Conservation (phyloP, 164 flowering plant genomes). For the Dillenia turbinata region DNA sequence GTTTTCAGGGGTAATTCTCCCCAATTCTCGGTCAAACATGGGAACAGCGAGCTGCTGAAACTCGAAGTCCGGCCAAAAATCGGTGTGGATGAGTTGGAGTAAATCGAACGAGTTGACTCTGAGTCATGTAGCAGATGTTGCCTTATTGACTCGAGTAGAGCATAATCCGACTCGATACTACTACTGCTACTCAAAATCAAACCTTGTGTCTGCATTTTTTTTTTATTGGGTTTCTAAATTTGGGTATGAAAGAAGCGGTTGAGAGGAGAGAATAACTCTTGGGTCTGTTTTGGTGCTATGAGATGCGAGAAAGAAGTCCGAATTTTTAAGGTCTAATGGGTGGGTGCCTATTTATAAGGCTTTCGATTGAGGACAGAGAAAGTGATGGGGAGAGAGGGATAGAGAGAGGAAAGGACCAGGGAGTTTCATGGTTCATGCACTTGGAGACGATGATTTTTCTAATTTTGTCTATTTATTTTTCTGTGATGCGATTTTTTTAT, state of each 20-base stretch:
- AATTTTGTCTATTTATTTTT: too few species aligned
- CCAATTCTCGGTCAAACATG: slow-evolving; percentile 68
- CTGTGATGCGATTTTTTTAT: too few species aligned
- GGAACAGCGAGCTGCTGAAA: slow-evolving; percentile 39
- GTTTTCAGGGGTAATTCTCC: slow-evolving; percentile 73
- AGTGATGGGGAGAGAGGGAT: not conserved
- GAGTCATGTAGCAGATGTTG: slow-evolving; percentile 45
- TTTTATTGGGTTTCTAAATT: not conserved
- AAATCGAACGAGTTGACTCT: slow-evolving; percentile 4
- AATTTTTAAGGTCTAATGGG: too few species aligned
- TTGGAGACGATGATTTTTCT: too few species aligned
- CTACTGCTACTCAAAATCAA: not conserved
- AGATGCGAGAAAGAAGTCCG: too few species aligned
- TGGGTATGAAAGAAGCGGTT: too few species aligned
- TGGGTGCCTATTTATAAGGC: too few species aligned
- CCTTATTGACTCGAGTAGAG: slow-evolving; percentile 45
- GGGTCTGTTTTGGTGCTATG: too few species aligned
- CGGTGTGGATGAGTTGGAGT: slow-evolving; percentile 9
- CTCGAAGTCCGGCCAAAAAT: slow-evolving; percentile 45
- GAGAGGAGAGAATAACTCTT: too few species aligned
- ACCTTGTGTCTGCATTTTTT: not conserved
- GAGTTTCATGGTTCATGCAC: too few species aligned
- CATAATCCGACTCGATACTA: slow-evolving; percentile 26
- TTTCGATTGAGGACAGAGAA: not conserved
- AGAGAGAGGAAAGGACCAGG: not conserved